These are phyloP conservation scores for Ogataea pilisensis DNA, from an alignment of 805 yeast species.

Conservation along the genomic window DNA sequence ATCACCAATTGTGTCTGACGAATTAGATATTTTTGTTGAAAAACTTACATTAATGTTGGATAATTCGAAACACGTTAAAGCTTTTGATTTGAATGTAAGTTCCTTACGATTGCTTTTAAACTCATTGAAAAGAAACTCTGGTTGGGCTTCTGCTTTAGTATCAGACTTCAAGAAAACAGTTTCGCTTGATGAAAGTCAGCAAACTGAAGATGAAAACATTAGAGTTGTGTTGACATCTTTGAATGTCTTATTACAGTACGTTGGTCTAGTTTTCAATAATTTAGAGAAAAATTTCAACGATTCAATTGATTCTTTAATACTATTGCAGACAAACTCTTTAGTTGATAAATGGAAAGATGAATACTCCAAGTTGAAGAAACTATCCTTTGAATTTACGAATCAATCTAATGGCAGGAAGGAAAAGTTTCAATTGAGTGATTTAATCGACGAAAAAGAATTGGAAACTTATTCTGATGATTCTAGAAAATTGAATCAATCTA, in stretches of 20 bases:
- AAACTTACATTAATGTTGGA: constrained; percentile 11
- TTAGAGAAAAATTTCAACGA: constrained; percentile 38
- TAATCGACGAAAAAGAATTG: constrained; percentile 32
- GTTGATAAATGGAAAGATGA: constrained; percentile 38
- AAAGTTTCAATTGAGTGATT: constrained; percentile 27
- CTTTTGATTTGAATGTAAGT: constrained; percentile 32
- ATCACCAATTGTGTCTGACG: constrained; percentile 27
- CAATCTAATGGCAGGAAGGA: constrained; percentile 7
- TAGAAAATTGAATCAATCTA: constrained; percentile 13
- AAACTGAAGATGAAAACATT: constrained; percentile 32
- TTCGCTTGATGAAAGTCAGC: constrained; percentile 16
- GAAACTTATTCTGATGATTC: constrained; percentile 31
- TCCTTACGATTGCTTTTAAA: constrained; percentile 35
- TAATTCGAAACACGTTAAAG: constrained; percentile 17
- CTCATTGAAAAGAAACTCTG: constrained; percentile 34
- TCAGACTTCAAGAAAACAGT: constrained; percentile 32
- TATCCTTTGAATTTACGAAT: constrained; percentile 23
- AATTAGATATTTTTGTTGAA: constrained; percentile 19
- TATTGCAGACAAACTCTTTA: constrained; percentile 40
- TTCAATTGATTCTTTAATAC: constrained; percentile 30
- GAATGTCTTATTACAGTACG: constrained; percentile 48
- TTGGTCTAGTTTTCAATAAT: constrained; percentile 40
- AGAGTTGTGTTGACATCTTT: constrained; percentile 45
- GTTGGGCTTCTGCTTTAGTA: constrained; percentile 35
- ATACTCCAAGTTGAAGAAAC: constrained; percentile 25